Evolutionary conservation across 371 early-diverging fungal species (phyloP).

Genomic region (Gilbertella persicaria): DNA sequence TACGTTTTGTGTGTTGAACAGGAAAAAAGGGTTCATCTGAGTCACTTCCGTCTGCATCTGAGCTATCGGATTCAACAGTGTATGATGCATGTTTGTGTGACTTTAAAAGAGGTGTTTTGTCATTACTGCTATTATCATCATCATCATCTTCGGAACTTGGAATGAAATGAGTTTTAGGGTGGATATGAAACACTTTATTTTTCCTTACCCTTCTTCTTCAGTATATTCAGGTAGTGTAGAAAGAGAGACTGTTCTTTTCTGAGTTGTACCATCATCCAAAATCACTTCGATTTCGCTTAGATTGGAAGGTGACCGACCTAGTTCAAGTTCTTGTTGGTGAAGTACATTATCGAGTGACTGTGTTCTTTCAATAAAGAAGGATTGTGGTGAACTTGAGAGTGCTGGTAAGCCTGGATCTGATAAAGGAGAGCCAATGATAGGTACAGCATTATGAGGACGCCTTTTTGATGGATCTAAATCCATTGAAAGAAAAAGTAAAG

Average conservation of each 20-base stretch:
- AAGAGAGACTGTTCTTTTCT: constrained; percentile 30
- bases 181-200: neutral
- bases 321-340: constrained; percentile 1
- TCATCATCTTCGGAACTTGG: neutral
- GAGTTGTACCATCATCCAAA: constrained; percentile 31
- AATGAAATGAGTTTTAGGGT: neutral
- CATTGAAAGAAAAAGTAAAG: neutral
- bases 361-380: constrained; percentile 18
- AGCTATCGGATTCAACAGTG: neutral
- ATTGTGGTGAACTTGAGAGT: constrained; percentile 24
- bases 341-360: constrained; percentile 12
- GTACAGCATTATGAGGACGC: constrained; percentile 20
- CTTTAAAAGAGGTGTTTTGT: constrained; percentile 25
- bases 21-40: constrained; percentile 41
- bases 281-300: constrained; percentile 29
- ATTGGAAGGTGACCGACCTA: constrained; percentile 6
- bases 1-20: constrained; percentile 6
- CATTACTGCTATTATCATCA: constrained; percentile 3
- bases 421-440: constrained; percentile 17
- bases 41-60: constrained; percentile 28
- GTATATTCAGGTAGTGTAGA: constrained; percentile 23
- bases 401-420: constrained; percentile 20
- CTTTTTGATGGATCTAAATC: constrained; percentile 6
- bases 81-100: constrained; percentile 12
- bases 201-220: neutral